Evolutionary conservation across 306 rosid species (phyloP), one percentile per base, ranked within the genome.

Genomic region (Trichosanthes truncata): DNA sequence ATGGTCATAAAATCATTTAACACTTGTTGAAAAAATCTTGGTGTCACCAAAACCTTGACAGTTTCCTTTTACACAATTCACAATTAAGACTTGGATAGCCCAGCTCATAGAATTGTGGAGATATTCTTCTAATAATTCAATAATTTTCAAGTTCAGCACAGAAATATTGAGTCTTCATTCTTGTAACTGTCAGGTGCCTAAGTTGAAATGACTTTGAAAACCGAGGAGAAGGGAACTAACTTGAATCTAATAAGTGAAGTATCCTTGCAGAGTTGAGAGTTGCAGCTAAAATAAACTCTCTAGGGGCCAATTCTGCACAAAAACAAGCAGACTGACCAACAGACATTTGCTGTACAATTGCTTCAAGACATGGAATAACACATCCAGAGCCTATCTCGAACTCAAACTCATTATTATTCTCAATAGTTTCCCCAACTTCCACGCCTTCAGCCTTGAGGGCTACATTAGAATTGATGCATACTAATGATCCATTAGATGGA

Each of bases 351-450:
- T 36, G 81, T 80, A 95, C 89, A 86, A 86, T 90, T 86, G 80
- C 81, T 87, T 95, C 99, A 67, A 95, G 60, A 76, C 82, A 79
- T 26, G 89, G 84, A 82, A 82, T 79, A 75, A 93, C 89, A 29
- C 94, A 87, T 80, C 93, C 87, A 21, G 87, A 87, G 56, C 97
- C 97, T 56, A 95, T 84, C 86, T 95, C 99, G 90, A 95, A 95
- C 90, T 95, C 99, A 74, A 90, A 90, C 36, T 89, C 96, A 51
- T 90, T 85, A 80, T 82, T 81, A 59, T 85, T 92, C 84, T 93
- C 99, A 45, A 95, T 84, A 86, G 83, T 76, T 88, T 85, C 94
- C 80, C 80, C 84, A 33, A 45, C 73, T 62, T 86, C 84, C 46
- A 77, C 86, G 74, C 84, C 84, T 79, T 88, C 84, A 38, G 71